Evolutionary conservation across 805 yeast genomes (phyloP), one percentile per base, ranked within the genome.

Genomic region (Myxozyma monticola): DNA sequence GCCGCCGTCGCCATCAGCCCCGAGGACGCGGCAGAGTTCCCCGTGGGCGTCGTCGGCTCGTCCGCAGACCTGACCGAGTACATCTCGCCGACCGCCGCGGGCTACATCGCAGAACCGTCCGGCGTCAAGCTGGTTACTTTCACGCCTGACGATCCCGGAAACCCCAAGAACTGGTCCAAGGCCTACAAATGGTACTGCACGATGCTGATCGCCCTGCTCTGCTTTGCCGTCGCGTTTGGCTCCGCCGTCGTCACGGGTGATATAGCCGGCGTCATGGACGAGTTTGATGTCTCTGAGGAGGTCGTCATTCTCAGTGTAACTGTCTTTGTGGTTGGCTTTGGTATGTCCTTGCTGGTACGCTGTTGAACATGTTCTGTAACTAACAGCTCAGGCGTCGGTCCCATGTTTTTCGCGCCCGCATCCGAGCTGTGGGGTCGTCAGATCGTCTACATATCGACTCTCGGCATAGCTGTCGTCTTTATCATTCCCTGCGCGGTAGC

Each of bases 321-420:
- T 0, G 70, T 81, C 30, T 81, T 76, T 62, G 96, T 90, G 18
- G 68, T 89, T 34, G 98, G 96, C 14, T 90, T 89, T 69, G 96
- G 96, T 0, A 77, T 88, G 69, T 61, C 72, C 76, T 42, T 84
- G 82, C 64, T 81, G 85, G 80, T 62, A 69, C 38, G n/a, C n/a
- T n/a, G n/a, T n/a, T n/a, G n/a, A n/a, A n/a, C n/a, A n/a, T n/a
- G n/a, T n/a, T n/a, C n/a, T n/a, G n/a, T n/a, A n/a, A n/a, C n/a
- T n/a, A n/a, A n/a, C n/a, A n/a, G n/a, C n/a, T n/a, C n/a, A n/a
- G n/a, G n/a, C n/a, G n/a, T n/a, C 1, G 96, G 96, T 21, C 97
- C 98, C 1, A 72, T 89, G 43, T 62, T 88, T 31, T 88, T 91
- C 85, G 96, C 95, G 18, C 96, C 96, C 3, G 64, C 85, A 30